phyloP scores from a whole-genome alignment of 306 rosid species.

The Vigna radiata region DNA sequence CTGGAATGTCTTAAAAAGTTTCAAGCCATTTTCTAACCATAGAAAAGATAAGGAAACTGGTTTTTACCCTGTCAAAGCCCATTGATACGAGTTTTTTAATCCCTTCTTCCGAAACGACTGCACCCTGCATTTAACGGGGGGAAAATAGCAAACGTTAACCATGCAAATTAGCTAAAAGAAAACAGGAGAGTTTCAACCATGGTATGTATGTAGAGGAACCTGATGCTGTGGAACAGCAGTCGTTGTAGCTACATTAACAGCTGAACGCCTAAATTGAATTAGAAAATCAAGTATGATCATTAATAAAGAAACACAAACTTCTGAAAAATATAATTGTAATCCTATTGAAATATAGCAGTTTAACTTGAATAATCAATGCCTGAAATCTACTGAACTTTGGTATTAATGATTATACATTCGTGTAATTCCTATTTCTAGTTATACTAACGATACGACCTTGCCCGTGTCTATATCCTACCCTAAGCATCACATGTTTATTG shows the following conservation, averaged over 20 bases:
- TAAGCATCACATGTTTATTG: background rate
- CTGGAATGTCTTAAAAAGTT: background rate
- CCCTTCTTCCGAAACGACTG: slow-evolving; percentile 76
- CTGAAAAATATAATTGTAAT: slow-evolving; percentile 27
- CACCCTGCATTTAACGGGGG: slow-evolving; percentile 58
- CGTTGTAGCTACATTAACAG: slow-evolving; percentile 52
- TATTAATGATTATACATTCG: background rate
- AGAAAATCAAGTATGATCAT: slow-evolving; percentile 31
- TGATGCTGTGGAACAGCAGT: slow-evolving; percentile 64
- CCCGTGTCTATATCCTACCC: background rate
- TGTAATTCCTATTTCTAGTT: slow-evolving; percentile 26
- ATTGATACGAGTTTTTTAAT: slow-evolving; percentile 79
- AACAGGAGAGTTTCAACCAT: slow-evolving; percentile 18
- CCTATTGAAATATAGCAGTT: slow-evolving; percentile 18
- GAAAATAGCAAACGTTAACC: slow-evolving; percentile 34
- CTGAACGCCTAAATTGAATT: slow-evolving; percentile 59
- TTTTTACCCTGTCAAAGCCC: slow-evolving; percentile 95
- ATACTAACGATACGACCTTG: background rate
- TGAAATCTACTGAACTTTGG: slow-evolving; percentile 14
- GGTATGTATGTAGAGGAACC: slow-evolving; percentile 53
- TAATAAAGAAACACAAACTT: slow-evolving; percentile 32
- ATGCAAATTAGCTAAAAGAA: slow-evolving; percentile 42
- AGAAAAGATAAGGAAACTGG: slow-evolving; percentile 19
- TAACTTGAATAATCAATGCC: slow-evolving; percentile 25
- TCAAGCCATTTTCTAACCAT: slow-evolving; percentile 33